A percentile compares a stretch with the other conserved stretches of the same genome.
Conservation (phyloP, 306 rosid species). For the Mimosa pudica region DNA sequence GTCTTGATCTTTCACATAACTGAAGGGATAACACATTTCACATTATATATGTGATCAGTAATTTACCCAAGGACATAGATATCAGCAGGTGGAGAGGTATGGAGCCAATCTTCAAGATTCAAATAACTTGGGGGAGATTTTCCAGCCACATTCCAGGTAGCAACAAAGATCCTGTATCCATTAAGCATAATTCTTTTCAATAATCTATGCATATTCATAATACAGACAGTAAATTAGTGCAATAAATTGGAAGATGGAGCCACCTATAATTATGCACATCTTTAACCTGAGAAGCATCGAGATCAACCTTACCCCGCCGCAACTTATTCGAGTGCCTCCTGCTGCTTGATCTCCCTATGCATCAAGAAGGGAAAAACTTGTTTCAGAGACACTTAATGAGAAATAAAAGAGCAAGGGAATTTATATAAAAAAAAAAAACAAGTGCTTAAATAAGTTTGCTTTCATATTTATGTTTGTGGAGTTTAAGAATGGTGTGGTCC, state of each 20-base stretch:
- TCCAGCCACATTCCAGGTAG: slow-evolving; percentile 96
- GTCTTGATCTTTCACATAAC: slow-evolving; percentile 1
- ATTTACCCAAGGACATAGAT: slow-evolving; percentile 86
- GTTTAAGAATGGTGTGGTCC: slow-evolving; percentile 60
- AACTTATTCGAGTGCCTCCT: slow-evolving; percentile 61
- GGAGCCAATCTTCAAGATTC: slow-evolving; percentile 91
- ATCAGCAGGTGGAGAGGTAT: slow-evolving; percentile 84
- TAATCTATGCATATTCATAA: slow-evolving; percentile 12
- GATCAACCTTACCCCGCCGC: slow-evolving; percentile 66
- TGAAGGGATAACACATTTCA: slow-evolving; percentile 10
- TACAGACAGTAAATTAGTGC: slow-evolving; percentile 1
- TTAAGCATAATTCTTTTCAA: slow-evolving; percentile 2
- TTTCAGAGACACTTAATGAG: slow-evolving; percentile 29
- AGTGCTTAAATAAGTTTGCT: slow-evolving; percentile 15
- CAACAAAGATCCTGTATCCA: slow-evolving; percentile 68
- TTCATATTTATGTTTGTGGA: slow-evolving; percentile 31
- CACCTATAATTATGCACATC: slow-evolving; percentile 85
- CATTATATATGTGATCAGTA: slow-evolving; percentile 10
- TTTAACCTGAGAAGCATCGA: slow-evolving; percentile 69
- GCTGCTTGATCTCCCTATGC: slow-evolving; percentile 66
- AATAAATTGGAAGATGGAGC: slow-evolving; percentile 31
- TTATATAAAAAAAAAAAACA: slow-evolving; percentile 4
- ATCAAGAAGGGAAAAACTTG: slow-evolving; percentile 34
- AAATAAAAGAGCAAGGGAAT: not conserved
- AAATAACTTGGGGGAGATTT: slow-evolving; percentile 79